Percentiles rank a stretch among this genome's conserved stretches.
Conservation (phyloP, 129 eudicot genomes). For the Solidago caesia region DNA sequence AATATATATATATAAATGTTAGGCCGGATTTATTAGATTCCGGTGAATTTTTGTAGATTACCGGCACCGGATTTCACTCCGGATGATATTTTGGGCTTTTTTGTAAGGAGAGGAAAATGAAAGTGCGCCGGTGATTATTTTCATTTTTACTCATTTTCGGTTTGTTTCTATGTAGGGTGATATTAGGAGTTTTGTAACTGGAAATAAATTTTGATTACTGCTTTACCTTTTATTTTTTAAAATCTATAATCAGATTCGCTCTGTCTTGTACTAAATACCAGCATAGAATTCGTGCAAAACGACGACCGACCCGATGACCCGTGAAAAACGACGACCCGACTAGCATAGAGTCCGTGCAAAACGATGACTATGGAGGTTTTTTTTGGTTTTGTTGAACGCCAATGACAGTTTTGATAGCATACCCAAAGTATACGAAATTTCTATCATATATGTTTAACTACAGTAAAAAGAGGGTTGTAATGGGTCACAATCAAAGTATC, state of each 20-base stretch:
- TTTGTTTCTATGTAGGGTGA: not conserved
- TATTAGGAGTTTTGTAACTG: not conserved
- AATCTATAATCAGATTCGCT: not conserved
- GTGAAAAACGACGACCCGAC: not conserved
- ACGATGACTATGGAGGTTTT: too few relatives aligned
- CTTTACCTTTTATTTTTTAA: not conserved
- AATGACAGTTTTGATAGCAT: too few relatives aligned
- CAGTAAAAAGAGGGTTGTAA: not conserved
- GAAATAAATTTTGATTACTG: conserved; percentile 11
- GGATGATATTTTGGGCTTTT: conserved; percentile 12
- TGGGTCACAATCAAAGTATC: not conserved
- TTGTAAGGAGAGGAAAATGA: conserved; percentile 64
- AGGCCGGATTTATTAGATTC: conserved; percentile 38
- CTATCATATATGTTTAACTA: not conserved
- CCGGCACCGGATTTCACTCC: conserved; percentile 76
- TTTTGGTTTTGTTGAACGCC: too few relatives aligned
- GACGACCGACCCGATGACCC: not conserved
- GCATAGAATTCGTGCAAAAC: not conserved
- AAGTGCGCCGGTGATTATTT: conserved; percentile 48
- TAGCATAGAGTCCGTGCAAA: not conserved
- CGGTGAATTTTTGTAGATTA: conserved; percentile 45
- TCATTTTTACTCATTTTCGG: conserved; percentile 7
- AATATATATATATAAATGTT: not conserved
- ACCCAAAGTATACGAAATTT: too few relatives aligned
- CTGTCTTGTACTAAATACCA: not conserved